Base-by-base conservation (phyloP, 352 stramenopile genomes). In the Phytophthora quininea region DNA sequence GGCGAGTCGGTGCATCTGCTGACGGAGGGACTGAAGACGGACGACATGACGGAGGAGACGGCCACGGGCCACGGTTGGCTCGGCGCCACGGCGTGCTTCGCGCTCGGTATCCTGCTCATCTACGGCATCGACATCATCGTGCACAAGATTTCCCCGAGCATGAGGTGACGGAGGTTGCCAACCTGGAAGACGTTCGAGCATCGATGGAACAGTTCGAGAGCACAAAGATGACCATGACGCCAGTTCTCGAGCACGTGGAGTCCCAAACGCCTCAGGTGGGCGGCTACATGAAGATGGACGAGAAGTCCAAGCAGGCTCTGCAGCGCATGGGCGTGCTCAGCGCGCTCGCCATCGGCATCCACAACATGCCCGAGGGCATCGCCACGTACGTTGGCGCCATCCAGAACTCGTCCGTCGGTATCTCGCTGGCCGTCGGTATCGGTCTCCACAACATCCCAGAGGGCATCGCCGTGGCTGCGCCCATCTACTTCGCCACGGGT, bases 11-110 rank as follows among this genome's bases (percentile, higher is more conserved):
- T 49, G 43, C 43, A 49, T 8, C 29, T 49, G 43, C 43, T 49
- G 43, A 49, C 43, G 2, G 43, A 49, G 14, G 43, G 43, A 11
- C 43, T 49, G 8, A 12, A n/a, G 14, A 49, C 43, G 3, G 43
- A 49, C 15, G 43, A 49, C 43, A 49, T 49, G 43, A 49, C 43
- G 43, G 43, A 49, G 43, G 43, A 49, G 43, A 49, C 43, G 43
- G 43, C 43, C 9, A 49, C 43, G 11, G 43, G 43, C 14, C 43
- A 49, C 43, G 43, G 43, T 29, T 49, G 43, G 43, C 14, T 49
- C 12, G 24, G 14, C 0, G 43, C 43, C 29, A 49, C 43, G 15
- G 43, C 43, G 15, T 49, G 43, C 15, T 49, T 49, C 15, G 43
- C 43, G 14, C 43, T 49, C 11, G 43, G 43, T 2, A 49, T 49